Conservation (phyloP, 495 filamentous ascomycete genomes). For the Astrocystis sublimbata region DNA sequence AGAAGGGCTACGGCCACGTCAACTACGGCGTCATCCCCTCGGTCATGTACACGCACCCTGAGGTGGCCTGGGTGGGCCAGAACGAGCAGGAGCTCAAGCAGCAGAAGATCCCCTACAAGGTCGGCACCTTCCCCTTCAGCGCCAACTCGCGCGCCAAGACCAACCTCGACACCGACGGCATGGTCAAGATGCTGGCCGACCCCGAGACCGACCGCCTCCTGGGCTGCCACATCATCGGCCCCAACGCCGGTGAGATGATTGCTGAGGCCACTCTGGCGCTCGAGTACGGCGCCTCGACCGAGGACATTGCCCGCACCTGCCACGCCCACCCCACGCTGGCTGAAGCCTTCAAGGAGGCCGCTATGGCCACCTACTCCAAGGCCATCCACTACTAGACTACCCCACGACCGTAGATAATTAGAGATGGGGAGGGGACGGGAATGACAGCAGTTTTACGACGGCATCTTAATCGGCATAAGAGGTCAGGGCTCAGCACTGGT, state of each 20-base stretch:
- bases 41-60: constrained; percentile 99
- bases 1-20: constrained; percentile 95
- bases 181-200: constrained; percentile 96
- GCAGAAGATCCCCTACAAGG: constrained; percentile 82
- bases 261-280: constrained; percentile 93
- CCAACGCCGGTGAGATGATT: constrained; percentile 98
- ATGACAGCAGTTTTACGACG: not conserved
- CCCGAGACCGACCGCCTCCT: constrained; percentile 95
- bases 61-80: constrained; percentile 98
- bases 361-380: constrained; percentile 96
- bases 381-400: constrained; percentile 88
- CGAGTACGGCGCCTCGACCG: constrained; percentile 92
- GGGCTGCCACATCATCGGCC: constrained; percentile 93
- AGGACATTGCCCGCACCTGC: constrained; percentile 93
- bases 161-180: constrained; percentile 93
- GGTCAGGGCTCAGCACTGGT: constrained; percentile 31
- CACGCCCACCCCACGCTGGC: constrained; percentile 96
- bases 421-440: constrained; percentile 28
- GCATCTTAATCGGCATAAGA: too few relatives aligned
- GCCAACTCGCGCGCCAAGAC: constrained; percentile 99
- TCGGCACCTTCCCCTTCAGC: constrained; percentile 93
- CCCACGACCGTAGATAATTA: too few relatives aligned
- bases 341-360: constrained; percentile 99
- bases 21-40: constrained; percentile 98
- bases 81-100: constrained; percentile 95